Base-by-base conservation (phyloP, 306 rosid species). In the Corylus avellana region DNA sequence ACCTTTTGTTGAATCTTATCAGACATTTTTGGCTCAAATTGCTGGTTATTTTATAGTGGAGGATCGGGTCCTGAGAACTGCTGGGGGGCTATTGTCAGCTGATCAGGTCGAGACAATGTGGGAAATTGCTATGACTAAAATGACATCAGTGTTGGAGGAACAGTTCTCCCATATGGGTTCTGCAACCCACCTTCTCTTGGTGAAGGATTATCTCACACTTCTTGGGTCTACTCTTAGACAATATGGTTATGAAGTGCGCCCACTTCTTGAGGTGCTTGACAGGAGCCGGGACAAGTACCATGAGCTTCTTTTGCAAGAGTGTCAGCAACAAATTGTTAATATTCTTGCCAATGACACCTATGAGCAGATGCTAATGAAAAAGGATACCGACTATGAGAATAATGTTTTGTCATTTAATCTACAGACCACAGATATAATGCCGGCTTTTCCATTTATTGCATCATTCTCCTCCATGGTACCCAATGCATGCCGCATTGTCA, bases 161-260 rank as follows among this genome's bases (percentile, higher is more conserved):
- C 99, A 95, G 72, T 91, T 95, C 86, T 86, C 93, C 6, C 87
- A 66, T 44, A 91, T 91, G 98, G 86, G 83, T 20, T 90, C 98
- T 71, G 86, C 97, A 11, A 86, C 93, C 7, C 90, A 91, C 81
- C 92, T 91, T 88, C 99, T 93, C 50, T 73, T 89, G 82, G 97
- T 95, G 86, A 95, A 95, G 91, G 98, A 95, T 80, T 90, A 95
- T 80, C 93, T 95, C 59, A 90, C 99, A 1, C 99, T 95, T 74
- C 89, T 93, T 8, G 86, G 88, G 8, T 83, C 89, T 13, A 88
- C 96, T 82, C 98, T 95, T 27, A 84, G 86, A 77, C 94, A 84
- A 77, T 95, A 93, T 81, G 97, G 97, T 47, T 93, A 93, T 73
- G 97, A 93, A 80, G 88, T 95, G 29, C 86, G 86, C 18, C 87